A percentile compares a stretch with the other conserved stretches of the same genome.
Evolutionary conservation across 495 filamentous ascomycete genomes (phyloP).

Genomic region (Talaromyces stipitatus): DNA sequence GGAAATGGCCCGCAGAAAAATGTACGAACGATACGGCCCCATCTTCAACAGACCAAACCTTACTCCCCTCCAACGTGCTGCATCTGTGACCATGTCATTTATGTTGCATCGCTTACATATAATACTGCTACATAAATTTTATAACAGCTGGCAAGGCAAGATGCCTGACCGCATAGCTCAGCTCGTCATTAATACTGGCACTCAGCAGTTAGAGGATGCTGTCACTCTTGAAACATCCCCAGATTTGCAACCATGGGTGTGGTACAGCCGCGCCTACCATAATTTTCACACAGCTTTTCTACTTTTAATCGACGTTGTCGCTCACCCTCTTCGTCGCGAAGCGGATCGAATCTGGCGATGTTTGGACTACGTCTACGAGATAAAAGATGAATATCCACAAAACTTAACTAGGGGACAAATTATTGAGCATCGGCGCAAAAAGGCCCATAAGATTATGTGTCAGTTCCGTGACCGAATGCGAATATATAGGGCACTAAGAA

Average conservation of each 20-base stretch:
- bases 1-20: constrained; percentile 48
- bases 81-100: constrained; percentile 51
- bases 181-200: constrained; percentile 21
- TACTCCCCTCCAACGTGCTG: constrained; percentile 43
- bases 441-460: constrained; percentile 29
- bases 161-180: constrained; percentile 21
- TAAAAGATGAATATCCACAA: not conserved
- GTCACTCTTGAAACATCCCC: constrained; percentile 34
- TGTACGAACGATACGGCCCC: constrained; percentile 52
- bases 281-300: constrained; percentile 41
- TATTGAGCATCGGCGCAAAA: constrained; percentile 18
- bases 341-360: constrained; percentile 60
- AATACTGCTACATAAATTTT: constrained; percentile 59
- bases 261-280: constrained; percentile 39
- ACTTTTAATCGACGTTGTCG: constrained; percentile 43
- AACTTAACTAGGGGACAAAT: constrained; percentile 1
- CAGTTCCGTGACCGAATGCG: constrained; percentile 28
- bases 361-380: constrained; percentile 60
- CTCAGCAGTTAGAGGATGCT: constrained; percentile 21
- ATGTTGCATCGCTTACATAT: constrained; percentile 54
- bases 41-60: constrained; percentile 49
- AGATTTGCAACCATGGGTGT: constrained; percentile 35
- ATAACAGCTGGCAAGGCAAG: constrained; percentile 22
- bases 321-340: constrained; percentile 44
- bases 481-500: constrained; percentile 27